phyloP scores from a whole-genome alignment of 768 basidiomycete genomes.

The Hydnum rufescens region DNA sequence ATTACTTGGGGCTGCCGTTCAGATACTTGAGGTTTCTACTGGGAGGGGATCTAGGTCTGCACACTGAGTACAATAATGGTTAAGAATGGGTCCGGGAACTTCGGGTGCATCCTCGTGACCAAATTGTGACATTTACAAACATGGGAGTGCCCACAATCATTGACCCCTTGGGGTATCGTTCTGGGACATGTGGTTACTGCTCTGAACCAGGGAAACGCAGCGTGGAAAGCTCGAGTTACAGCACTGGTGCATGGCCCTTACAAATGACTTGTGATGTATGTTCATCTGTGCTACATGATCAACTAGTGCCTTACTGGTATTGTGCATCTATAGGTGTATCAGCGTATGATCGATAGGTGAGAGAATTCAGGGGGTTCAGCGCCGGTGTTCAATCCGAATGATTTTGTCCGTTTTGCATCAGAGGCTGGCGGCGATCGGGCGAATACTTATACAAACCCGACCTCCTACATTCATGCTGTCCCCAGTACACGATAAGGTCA shows the following conservation, averaged over 20 bases:
- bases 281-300: neutral
- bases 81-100: too few relatives aligned
- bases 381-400: neutral
- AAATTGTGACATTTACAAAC: neutral
- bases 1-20: too few relatives aligned
- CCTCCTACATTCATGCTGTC: conserved; percentile 65
- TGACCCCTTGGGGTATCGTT: conserved; percentile 1
- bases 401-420: neutral
- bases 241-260: conserved; percentile 1
- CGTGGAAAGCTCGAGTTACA: conserved; percentile 1
- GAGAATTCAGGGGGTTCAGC: neutral
- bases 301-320: neutral
- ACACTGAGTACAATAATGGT: too few relatives aligned
- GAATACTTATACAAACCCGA: conserved; percentile 79
- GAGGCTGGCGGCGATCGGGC: conserved; percentile 68
- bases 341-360: conserved; percentile 52
- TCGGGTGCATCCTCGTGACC: too few relatives aligned
- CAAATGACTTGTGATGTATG: conserved; percentile 8
- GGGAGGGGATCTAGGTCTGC: too few relatives aligned
- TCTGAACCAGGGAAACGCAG: neutral
- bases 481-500: conserved; percentile 85
- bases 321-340: conserved; percentile 35
- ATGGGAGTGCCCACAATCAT: conserved; percentile 1
- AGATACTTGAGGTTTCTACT: too few relatives aligned
- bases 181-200: conserved; percentile 9